A percentile compares a stretch with the other conserved stretches of the same genome.
These are phyloP conservation scores for Cutaneotrichosporon curvatum DNA, from an alignment of 1,284 basidiomycete species.

Conservation along the genomic window DNA sequence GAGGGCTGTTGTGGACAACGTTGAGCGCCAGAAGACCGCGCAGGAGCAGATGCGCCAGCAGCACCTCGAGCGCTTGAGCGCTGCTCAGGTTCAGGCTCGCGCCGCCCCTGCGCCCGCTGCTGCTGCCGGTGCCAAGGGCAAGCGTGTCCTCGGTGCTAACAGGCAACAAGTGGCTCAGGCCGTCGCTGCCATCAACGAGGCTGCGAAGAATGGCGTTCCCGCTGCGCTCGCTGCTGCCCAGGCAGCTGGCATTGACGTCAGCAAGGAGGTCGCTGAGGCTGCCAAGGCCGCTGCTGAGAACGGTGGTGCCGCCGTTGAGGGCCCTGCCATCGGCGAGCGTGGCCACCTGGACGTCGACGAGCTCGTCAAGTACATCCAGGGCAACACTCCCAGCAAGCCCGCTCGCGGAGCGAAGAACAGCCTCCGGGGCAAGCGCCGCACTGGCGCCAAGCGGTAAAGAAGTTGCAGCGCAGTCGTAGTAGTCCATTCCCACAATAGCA, in stretches of 20 bases:
- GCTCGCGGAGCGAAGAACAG: constrained; percentile 37
- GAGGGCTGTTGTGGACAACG: constrained; percentile 40
- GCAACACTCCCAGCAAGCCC: constrained; percentile 24
- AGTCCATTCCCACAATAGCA: constrained; percentile 4
- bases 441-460: constrained; percentile 35
- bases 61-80: constrained; percentile 31
- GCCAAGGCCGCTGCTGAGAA: constrained; percentile 15
- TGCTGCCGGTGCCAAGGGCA: constrained; percentile 3
- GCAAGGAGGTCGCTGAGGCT: constrained; percentile 1
- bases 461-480: neutral
- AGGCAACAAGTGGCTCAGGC: constrained; percentile 4
- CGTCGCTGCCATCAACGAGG: constrained; percentile 4
- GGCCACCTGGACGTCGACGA: constrained; percentile 46
- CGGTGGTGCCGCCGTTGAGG: constrained; percentile 1
- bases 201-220: constrained; percentile 10
- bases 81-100: constrained; percentile 21
- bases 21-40: constrained; percentile 38
- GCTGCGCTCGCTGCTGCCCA: constrained; percentile 9
- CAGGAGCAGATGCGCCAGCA: constrained; percentile 38
- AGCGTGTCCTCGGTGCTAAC: constrained; percentile 3
- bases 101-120: constrained; percentile 1
- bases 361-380: constrained; percentile 48
- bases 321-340: constrained; percentile 29
- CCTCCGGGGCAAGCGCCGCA: constrained; percentile 44
- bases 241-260: constrained; percentile 9